Evolutionary conservation across 2,329 filamentous ascomycete species (phyloP), one percentile per base, ranked within the genome.

Genomic region (Plectosphaerella plurivora): DNA sequence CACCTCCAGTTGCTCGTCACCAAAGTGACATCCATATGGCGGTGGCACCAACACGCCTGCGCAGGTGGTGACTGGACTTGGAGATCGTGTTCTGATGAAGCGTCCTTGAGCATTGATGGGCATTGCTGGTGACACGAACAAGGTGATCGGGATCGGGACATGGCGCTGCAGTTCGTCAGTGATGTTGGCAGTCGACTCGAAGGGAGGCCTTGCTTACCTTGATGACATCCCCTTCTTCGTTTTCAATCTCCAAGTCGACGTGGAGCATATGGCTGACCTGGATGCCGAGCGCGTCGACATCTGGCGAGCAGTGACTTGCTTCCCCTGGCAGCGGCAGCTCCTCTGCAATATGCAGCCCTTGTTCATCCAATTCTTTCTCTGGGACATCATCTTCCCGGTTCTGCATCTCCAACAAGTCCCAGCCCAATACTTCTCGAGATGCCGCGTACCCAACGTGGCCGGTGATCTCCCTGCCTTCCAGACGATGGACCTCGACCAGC

Each of bases 91-190:
- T 11, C 18, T 42, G 16, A 51, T 16, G 24, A 51, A 54, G 14
- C 46, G 45, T 2, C 49, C 46, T 7, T 33, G 41, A 1, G 45
- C 49, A 5, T 54, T 42, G 8, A 54, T 42, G 14, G 52, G 49
- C 20, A 51, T 22, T 15, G 39, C 33, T 9, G 52, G 46, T 1
- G 52, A 54, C 11, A 49, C 12, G 18, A 54, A 54, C 9, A 54
- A 35, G 10, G 46, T 25, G 3, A 54, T 16, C 5, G 52, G 49
- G 2, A 54, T 1, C 0, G 33, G 48, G 2, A 33, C 51, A 22
- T 24, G 39, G 9, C 45, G 45, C 18, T 47, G 24, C 39, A 28
- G 15, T 3, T 24, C n/a, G 24, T 52, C 15, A 52, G 16, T 7
- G 14, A 44, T 12, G 1, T 14, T 39, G 18, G 25, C 2, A 6